phyloP scores from a whole-genome alignment of 179 eudicot species.

The Kewa caespitosa region DNA sequence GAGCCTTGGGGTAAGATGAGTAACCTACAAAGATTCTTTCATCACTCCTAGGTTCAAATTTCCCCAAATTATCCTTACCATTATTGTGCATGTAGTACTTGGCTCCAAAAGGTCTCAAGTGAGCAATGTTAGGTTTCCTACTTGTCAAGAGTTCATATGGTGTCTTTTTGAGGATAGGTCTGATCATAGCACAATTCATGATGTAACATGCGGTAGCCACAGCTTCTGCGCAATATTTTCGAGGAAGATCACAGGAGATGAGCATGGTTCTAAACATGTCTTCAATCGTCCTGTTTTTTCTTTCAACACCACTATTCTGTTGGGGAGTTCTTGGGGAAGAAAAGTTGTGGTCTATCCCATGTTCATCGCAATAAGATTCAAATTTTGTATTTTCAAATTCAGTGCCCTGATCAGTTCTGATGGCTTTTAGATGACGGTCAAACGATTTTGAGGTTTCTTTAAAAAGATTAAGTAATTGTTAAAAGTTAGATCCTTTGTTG shows the following conservation, averaged over 20 bases:
- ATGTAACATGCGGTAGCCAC: not conserved
- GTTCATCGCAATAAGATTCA: not conserved
- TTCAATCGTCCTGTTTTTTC: conserved; percentile 4
- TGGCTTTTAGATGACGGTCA: not conserved
- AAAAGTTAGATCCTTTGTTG: not conserved
- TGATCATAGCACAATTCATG: not conserved
- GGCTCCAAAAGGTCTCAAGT: not conserved
- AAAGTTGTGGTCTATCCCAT: conserved; percentile 18
- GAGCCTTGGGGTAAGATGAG: not conserved
- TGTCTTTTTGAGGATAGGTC: not conserved
- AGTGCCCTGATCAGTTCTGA: conserved; percentile 9
- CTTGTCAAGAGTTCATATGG: conserved; percentile 7
- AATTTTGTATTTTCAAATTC: conserved; percentile 6
- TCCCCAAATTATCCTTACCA: not conserved
- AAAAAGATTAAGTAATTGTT: not conserved
- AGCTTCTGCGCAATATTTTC: not conserved
- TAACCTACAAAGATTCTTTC: not conserved
- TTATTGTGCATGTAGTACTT: not conserved
- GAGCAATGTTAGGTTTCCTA: not conserved
- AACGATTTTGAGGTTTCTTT: not conserved
- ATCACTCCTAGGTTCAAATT: not conserved
- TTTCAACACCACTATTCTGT: conserved; percentile 7
- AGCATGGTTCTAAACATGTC: conserved; percentile 7
- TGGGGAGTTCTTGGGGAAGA: conserved; percentile 9
- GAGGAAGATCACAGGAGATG: not conserved